phyloP scores from a whole-genome alignment of 768 basidiomycete genomes.

The Xerocomus brunneocitrinus region DNA sequence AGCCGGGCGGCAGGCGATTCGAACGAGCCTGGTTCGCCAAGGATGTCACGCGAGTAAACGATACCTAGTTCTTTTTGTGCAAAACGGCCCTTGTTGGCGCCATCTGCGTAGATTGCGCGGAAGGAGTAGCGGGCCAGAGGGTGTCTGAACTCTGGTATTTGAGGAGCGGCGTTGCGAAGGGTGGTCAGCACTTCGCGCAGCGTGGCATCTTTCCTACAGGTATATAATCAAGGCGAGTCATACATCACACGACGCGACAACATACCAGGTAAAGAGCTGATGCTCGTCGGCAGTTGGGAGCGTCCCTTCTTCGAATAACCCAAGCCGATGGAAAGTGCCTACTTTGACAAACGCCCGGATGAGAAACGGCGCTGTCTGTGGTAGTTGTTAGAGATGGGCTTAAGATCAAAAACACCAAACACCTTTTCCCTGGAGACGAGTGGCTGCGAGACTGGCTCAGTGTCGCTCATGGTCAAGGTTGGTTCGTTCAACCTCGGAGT shows the following conservation, averaged over 20 bases:
- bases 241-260: background rate
- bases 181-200: constrained; percentile 75
- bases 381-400: background rate
- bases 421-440: constrained; percentile 59
- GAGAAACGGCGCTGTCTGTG: constrained; percentile 74
- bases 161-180: constrained; percentile 67
- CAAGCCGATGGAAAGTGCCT: constrained; percentile 68
- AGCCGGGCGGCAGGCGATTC: constrained; percentile 56
- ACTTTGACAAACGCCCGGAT: constrained; percentile 81
- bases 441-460: constrained; percentile 41
- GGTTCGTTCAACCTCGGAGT: background rate
- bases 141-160: constrained; percentile 68
- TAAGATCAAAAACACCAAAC: background rate
- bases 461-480: constrained; percentile 26
- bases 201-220: constrained; percentile 73
- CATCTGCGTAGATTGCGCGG: constrained; percentile 74
- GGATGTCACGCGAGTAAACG: constrained; percentile 80
- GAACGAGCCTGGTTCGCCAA: constrained; percentile 71
- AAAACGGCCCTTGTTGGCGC: constrained; percentile 65
- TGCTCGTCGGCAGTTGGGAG: constrained; percentile 78
- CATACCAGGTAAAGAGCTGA: constrained; percentile 76
- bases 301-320: constrained; percentile 72
- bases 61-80: constrained; percentile 75
- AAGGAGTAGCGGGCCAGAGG: constrained; percentile 80
- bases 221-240: background rate